Evolutionary conservation across 129 eudicot species (phyloP), one percentile per base, ranked within the genome.

Genomic region (Flaveria brownii): DNA sequence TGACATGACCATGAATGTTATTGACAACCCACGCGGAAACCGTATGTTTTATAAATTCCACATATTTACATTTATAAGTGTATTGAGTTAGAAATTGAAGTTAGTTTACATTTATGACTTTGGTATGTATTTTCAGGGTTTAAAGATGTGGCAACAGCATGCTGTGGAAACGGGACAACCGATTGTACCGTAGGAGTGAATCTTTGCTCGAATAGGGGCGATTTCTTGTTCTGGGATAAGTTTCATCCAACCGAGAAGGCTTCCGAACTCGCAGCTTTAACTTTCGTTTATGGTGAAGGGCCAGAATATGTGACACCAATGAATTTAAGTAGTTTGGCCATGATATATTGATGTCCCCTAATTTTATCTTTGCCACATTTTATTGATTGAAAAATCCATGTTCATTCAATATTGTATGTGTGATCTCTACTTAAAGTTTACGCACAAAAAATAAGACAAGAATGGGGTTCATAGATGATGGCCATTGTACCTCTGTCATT

Each of bases 211-310:
- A 84, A 86, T 42, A 82, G 89, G 16, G 46, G 60, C 9, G 77
- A 85, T 49, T 72, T 70, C 68, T 81, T 89, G 72, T 86, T 86
- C 57, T 88, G 91, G 90, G 94, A 86, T 73, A 22, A 22, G 77
- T 82, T 72, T 74, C 94, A 88, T 73, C 89, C 95, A 22, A 85
- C 92, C 33, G 83, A 85, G 52, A 63, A 67, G 17, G 95, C 84
- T 25, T 82, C 89, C 0, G 25, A 50, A n/a, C 63, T 78, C 9
- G 92, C 84, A 52, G 87, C 89, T 62, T 68, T 45, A 25, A 61
- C 81, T 9, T 64, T 87, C 23, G 79, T 80, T 66, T 82, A 30
- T 14, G 88, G 76, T 13, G 86, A 83, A 80, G 84, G 84, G 33
- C 9, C 68, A 9, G 87, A 80, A 17, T 77, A 49, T 7, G 87